phyloP scores from a whole-genome alignment of 1,284 basidiomycete species.

The Boletus semigastroideus region DNA sequence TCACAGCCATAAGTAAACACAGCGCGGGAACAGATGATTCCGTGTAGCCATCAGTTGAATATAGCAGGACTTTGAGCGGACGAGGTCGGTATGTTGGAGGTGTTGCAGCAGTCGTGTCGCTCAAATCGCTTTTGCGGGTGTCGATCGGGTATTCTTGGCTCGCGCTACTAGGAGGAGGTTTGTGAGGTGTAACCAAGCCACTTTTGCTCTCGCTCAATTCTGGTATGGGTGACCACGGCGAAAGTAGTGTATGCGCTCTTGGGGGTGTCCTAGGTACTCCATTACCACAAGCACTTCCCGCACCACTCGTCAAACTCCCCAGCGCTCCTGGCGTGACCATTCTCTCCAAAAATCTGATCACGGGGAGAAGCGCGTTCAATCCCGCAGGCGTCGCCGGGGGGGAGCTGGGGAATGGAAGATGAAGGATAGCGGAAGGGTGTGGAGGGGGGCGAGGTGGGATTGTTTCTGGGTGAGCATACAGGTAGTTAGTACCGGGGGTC shows the following conservation, averaged over 20 bases:
- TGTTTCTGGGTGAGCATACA: conserved; percentile 3
- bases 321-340: conserved; percentile 48
- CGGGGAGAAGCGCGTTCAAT: conserved; percentile 52
- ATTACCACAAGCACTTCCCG: background rate
- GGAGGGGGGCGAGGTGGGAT: conserved; percentile 63
- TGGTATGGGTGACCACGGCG: conserved; percentile 28
- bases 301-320: conserved; percentile 21
- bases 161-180: background rate
- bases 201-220: conserved; percentile 17
- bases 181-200: conserved; percentile 16
- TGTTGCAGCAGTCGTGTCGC: background rate
- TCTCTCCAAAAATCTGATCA: conserved; percentile 61
- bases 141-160: conserved; percentile 17
- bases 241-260: conserved; percentile 10
- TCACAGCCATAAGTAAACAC: conserved; percentile 84
- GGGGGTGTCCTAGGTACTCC: conserved; percentile 13
- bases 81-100: conserved; percentile 38
- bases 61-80: conserved; percentile 69
- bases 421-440: conserved; percentile 68
- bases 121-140: conserved; percentile 6
- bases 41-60: conserved; percentile 84
- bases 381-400: conserved; percentile 51
- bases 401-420: conserved; percentile 68
- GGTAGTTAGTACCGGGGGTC: background rate
- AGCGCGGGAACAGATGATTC: conserved; percentile 90